phyloP scores from a whole-genome alignment of 2,329 filamentous ascomycete species.

The Penicillium sp. region DNA sequence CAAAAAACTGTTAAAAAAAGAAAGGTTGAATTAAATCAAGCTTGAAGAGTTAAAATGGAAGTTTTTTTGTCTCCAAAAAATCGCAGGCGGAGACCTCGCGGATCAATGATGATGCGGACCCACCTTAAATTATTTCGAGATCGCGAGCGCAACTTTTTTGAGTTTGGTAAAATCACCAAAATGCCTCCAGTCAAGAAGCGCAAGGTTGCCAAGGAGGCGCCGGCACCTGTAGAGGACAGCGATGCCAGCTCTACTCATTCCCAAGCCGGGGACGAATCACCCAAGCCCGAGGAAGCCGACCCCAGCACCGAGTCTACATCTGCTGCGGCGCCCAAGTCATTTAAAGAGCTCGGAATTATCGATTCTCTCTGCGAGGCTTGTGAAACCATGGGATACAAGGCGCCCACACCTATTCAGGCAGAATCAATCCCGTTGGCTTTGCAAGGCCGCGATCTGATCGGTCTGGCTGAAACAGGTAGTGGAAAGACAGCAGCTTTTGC shows the following conservation, averaged over 20 bases:
- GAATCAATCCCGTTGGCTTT: slow-evolving; percentile 79
- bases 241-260: slow-evolving; percentile 23
- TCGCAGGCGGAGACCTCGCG: slow-evolving; percentile 30
- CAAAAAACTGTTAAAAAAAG: slow-evolving; percentile 4
- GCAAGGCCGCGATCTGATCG: slow-evolving; percentile 79
- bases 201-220: slow-evolving; percentile 32
- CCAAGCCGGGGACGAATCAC: slow-evolving; percentile 8
- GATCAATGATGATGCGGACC: slow-evolving; percentile 37
- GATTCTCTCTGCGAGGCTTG: slow-evolving; percentile 88
- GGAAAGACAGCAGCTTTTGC: slow-evolving; percentile 96
- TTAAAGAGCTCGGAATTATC: slow-evolving; percentile 64
- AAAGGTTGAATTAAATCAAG: slow-evolving; percentile 7
- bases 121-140: slow-evolving; percentile 30
- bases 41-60: slow-evolving; percentile 11
- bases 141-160: slow-evolving; percentile 13
- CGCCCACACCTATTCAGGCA: slow-evolving; percentile 81
- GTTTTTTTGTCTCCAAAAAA: slow-evolving; percentile 34
- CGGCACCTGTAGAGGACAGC: slow-evolving; percentile 18
- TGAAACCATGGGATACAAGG: slow-evolving; percentile 71
- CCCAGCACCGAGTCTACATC: background rate
- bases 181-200: slow-evolving; percentile 42
- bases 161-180: slow-evolving; percentile 7
- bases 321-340: slow-evolving; percentile 38
- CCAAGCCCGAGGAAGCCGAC: slow-evolving; percentile 5
- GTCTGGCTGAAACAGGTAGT: slow-evolving; percentile 87